Evolutionary conservation across 441 rosid species (phyloP), one percentile per base, ranked within the genome.

Genomic region (Corymbia citriodora): DNA sequence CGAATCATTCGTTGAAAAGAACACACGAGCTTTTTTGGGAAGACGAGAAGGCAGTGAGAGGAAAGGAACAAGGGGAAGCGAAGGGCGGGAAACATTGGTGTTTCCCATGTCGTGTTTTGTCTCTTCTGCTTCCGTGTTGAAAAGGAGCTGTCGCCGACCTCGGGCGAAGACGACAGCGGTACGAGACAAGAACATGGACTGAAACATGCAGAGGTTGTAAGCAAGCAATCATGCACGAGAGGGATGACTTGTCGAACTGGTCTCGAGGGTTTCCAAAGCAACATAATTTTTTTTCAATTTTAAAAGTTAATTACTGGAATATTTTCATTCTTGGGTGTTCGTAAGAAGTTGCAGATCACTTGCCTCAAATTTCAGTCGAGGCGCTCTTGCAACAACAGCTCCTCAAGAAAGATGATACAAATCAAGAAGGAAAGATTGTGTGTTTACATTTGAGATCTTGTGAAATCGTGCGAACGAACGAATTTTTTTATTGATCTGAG

Each of bases 381-480:
- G 79, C 3, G 1, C 74, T 31, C 74, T 15, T 68, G 74, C 74
- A 68, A 31, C 74, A 15, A 1, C 21, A 68, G 36, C 21, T 14
- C 74, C 74, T 68, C 72, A 14, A 65, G 72, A 14, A 65, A 65
- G 72, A 29, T n/a, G 74, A 31, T 31, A 9, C 12, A 68, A 4
- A 74, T 21, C 1, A 1, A 74, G 29, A 23, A 74, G 40, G 29
- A 12, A 10, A 72, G 1, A 36, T 72, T 5, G 82, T 6, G 49
- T 2, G 15, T 72, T 72, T 19, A 7, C 1, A 10, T 72, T 18
- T 36, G 48, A 0, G 82, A 72, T 72, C 49, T 0, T 0, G 6
- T 3, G 19, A 65, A 63, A 68, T 16, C 3, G 0, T 31, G 40
- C 6, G 16, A 68, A 68, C 2, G 1, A 17, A 4, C n/a, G 6